phyloP scores from a whole-genome alignment of 129 eudicot genomes.

The Escallonia herrerae region DNA sequence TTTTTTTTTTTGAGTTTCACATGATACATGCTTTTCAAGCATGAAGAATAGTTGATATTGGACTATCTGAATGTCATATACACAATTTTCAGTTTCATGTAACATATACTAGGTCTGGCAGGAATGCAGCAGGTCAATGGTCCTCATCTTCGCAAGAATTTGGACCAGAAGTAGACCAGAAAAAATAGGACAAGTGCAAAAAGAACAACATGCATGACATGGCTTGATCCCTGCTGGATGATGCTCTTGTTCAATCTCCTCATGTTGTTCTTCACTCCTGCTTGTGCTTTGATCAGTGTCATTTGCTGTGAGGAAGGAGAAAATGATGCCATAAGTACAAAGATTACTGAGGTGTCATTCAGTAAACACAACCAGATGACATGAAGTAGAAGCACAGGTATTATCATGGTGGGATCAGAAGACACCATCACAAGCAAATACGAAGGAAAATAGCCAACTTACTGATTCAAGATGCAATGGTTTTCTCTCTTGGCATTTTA shows the following conservation, averaged over 20 bases:
- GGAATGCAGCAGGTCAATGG: not conserved
- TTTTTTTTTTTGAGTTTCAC: too few relatives aligned
- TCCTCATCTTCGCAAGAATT: constrained; percentile 46
- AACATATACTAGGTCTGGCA: not conserved
- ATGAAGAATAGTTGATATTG: too few relatives aligned
- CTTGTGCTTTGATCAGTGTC: constrained; percentile 75
- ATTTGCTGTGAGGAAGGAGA: constrained; percentile 55
- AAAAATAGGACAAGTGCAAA: constrained; percentile 54
- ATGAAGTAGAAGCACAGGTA: too few relatives aligned
- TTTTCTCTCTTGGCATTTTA: too few relatives aligned
- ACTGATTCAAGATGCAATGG: too few relatives aligned
- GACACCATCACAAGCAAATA: too few relatives aligned
- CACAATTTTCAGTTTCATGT: constrained; percentile 2
- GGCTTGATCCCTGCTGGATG: constrained; percentile 54
- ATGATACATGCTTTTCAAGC: too few relatives aligned
- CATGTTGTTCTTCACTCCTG: constrained; percentile 76
- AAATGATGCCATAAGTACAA: not conserved
- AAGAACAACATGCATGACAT: constrained; percentile 67
- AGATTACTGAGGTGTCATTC: too few relatives aligned
- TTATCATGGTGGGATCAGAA: too few relatives aligned
- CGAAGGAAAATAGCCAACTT: too few relatives aligned
- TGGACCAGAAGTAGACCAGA: constrained; percentile 53
- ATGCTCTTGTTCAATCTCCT: constrained; percentile 70
- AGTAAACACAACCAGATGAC: too few relatives aligned
- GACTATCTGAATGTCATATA: too few relatives aligned